Evolutionary conservation across 2,329 filamentous ascomycete species (phyloP).

Genomic region (Talaromyces verruculosus): DNA sequence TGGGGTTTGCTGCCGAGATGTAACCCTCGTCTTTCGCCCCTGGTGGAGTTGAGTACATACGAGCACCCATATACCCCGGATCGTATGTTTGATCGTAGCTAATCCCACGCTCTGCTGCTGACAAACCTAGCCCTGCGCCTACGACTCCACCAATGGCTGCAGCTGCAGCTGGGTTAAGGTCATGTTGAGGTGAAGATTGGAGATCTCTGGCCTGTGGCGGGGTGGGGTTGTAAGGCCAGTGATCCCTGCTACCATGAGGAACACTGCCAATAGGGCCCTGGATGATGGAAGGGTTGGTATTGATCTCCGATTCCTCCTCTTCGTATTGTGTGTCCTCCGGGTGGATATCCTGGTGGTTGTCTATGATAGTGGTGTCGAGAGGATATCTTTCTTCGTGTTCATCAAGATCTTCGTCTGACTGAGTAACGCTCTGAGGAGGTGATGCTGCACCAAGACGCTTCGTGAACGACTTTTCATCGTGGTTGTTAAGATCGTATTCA

Average conservation of each 20-base stretch:
- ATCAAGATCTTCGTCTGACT: slow-evolving; percentile 42
- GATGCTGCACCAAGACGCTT: slow-evolving; percentile 48
- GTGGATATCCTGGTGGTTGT: slow-evolving; percentile 61
- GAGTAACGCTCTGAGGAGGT: slow-evolving; percentile 56
- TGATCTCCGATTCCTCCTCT: slow-evolving; percentile 61
- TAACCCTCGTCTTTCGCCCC: slow-evolving; percentile 84
- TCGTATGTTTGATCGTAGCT: slow-evolving; percentile 64
- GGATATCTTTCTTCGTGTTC: slow-evolving; percentile 49
- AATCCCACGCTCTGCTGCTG: slow-evolving; percentile 50
- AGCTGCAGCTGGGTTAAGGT: slow-evolving; percentile 31
- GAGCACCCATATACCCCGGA: slow-evolving; percentile 50
- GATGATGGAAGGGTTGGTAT: slow-evolving; percentile 82
- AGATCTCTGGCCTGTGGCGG: slow-evolving; percentile 50
- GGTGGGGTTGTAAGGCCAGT: slow-evolving; percentile 59
- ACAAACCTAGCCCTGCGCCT: slow-evolving; percentile 48
- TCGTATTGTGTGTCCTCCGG: slow-evolving; percentile 71
- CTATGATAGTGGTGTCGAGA: slow-evolving; percentile 67
- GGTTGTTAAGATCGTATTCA: slow-evolving; percentile 37
- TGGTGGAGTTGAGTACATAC: slow-evolving; percentile 53
- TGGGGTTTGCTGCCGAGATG: slow-evolving; percentile 70
- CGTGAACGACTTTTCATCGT: slow-evolving; percentile 41
- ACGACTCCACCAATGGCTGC: slow-evolving; percentile 45
- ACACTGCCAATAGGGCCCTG: slow-evolving; percentile 67
- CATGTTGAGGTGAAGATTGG: slow-evolving; percentile 34
- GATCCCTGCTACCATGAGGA: slow-evolving; percentile 49